Evolutionary conservation across 202 grass and related monocot genomes (phyloP).

Genomic region (Brachypodium distachyon): DNA sequence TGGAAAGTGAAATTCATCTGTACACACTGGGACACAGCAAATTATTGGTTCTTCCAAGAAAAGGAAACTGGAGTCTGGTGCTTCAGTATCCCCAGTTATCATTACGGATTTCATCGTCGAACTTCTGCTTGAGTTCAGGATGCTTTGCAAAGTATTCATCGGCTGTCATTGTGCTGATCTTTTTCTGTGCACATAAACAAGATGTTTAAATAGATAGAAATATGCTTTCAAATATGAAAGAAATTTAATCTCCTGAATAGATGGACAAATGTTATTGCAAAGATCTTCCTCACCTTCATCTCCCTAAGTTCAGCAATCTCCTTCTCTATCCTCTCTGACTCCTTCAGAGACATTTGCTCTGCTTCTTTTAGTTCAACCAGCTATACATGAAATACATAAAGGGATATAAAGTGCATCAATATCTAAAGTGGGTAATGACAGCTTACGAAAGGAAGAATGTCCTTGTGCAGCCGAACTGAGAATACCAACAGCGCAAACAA

Average conservation of each 20-base stretch:
- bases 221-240: not conserved
- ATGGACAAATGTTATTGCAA: too few species aligned
- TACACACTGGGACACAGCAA: conserved; percentile 5
- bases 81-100: conserved; percentile 88
- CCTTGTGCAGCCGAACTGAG: not conserved
- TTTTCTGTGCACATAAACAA: too few species aligned
- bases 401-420: not conserved
- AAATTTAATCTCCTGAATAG: not conserved
- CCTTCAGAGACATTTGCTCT: conserved; percentile 50
- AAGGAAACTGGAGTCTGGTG: not conserved
- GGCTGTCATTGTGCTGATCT: conserved; percentile 84
- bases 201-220: not conserved
- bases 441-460: not conserved
- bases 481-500: not conserved
- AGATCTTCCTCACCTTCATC: conserved; percentile 54
- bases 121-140: conserved; percentile 83
- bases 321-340: conserved; percentile 68
- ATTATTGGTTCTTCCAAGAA: conserved; percentile 26
- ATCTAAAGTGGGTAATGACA: not conserved
- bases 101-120: conserved; percentile 80
- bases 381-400: conserved; percentile 11
- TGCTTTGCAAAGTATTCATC: conserved; percentile 86
- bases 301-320: conserved; percentile 76
- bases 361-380: conserved; percentile 71
- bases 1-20: conserved; percentile 1